phyloP scores from a whole-genome alignment of 179 eudicot species.

The Corrigiola litoralis region DNA sequence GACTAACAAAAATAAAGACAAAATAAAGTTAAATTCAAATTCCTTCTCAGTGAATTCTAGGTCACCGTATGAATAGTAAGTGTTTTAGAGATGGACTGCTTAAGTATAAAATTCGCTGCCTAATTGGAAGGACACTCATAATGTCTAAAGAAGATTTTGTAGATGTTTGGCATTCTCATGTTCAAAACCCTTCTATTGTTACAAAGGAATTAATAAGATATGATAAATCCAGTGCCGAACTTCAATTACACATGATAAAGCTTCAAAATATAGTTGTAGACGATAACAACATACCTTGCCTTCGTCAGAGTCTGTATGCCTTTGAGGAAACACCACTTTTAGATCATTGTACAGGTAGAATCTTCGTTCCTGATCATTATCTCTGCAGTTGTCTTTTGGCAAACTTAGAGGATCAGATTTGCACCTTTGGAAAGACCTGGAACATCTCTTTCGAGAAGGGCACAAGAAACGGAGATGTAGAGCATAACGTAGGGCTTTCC shows the following conservation, averaged over 20 bases:
- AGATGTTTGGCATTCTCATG: too few species aligned
- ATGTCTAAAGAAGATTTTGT: too few species aligned
- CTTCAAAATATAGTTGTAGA: background rate
- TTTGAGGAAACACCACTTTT: slow-evolving; percentile 78
- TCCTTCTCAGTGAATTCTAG: too few species aligned
- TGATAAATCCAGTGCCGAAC: background rate
- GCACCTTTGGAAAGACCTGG: slow-evolving; percentile 37
- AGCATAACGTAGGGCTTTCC: slow-evolving; percentile 59
- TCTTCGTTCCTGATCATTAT: slow-evolving; percentile 38
- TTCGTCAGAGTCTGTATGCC: slow-evolving; percentile 82
- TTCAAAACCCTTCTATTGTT: too few species aligned
- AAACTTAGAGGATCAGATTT: slow-evolving; percentile 31
- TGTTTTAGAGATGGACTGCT: too few species aligned
- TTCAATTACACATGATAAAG: background rate
- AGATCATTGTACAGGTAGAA: slow-evolving; percentile 65
- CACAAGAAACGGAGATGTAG: slow-evolving; percentile 78
- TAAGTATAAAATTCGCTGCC: too few species aligned
- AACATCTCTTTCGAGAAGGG: slow-evolving; percentile 44
- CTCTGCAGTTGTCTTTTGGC: slow-evolving; percentile 23
- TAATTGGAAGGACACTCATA: too few species aligned
- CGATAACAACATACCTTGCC: slow-evolving; percentile 55
- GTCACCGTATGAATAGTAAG: too few species aligned
- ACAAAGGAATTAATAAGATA: background rate
- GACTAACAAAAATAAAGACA: too few species aligned
- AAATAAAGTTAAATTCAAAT: too few species aligned